These are phyloP conservation scores for Entomortierella parvispora DNA, from an alignment of 192 early-diverging fungal species.

Conservation along the genomic window DNA sequence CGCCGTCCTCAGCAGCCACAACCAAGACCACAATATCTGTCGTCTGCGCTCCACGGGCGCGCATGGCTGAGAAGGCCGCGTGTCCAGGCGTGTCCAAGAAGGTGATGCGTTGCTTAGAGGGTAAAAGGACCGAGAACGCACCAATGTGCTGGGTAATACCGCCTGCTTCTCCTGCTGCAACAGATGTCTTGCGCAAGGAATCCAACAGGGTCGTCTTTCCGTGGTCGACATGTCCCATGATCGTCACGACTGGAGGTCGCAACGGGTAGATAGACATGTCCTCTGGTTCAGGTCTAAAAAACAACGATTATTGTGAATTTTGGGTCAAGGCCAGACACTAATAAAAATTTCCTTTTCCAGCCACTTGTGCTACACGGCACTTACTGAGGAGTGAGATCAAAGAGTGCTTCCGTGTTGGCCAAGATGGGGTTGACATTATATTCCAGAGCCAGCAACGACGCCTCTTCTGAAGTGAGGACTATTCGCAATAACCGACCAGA, in stretches of 20 bases:
- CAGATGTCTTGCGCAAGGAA: slow-evolving; percentile 88
- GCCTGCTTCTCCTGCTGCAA: slow-evolving; percentile 93
- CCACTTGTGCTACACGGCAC: background rate
- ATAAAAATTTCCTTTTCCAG: background rate
- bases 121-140: slow-evolving; percentile 84
- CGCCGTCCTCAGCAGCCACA: slow-evolving; percentile 96
- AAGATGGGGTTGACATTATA: slow-evolving; percentile 89
- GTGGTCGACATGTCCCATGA: slow-evolving; percentile 98
- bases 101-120: slow-evolving; percentile 82
- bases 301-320: background rate
- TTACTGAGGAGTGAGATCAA: slow-evolving; percentile 71
- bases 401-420: slow-evolving; percentile 54
- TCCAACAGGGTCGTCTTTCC: slow-evolving; percentile 97
- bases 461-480: slow-evolving; percentile 87
- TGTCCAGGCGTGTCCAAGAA: slow-evolving; percentile 98
- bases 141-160: slow-evolving; percentile 99
- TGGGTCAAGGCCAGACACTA: background rate
- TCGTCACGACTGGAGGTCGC: slow-evolving; percentile 94
- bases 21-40: slow-evolving; percentile 98
- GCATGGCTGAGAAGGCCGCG: slow-evolving; percentile 94
- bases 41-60: slow-evolving; percentile 89
- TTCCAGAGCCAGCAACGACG: slow-evolving; percentile 87
- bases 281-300: slow-evolving; percentile 66
- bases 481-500: slow-evolving; percentile 8
- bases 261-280: slow-evolving; percentile 79